Evolutionary conservation across 2,329 filamentous ascomycete species (phyloP), one percentile per base, ranked within the genome.

Genomic region (Westerdykella aurantiaca): DNA sequence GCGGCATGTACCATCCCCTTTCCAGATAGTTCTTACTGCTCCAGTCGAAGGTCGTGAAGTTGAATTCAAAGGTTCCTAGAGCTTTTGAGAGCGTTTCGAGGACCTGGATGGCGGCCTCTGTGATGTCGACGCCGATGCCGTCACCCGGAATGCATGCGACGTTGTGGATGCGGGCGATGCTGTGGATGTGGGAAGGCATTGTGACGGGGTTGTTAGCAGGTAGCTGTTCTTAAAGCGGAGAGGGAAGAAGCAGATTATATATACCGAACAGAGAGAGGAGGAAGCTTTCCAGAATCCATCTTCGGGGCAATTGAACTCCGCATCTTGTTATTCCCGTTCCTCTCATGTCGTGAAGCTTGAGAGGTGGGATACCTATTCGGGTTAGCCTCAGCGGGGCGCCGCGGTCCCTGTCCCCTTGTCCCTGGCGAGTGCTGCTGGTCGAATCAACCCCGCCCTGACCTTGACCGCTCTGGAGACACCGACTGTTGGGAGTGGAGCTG

Each of bases 31-130:
- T 67, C 41, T 69, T 69, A 45, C 66, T 71, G 42, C 66, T 71
- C 69, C 72, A 77, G 58, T 76, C 73, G 49, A 76, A 73, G 44
- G 72, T 70, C 1, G 64, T 72, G 51, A 77, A 79, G 11, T 76
- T 68, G 46, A 79, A 73, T 7, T 66, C 48, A 52, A 76, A 78
- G 18, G 63, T 70, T 16, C 67, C 68, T 5, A 72, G 59, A 5
- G 62, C 61, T 18, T 65, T 53, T n/a, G 72, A 64, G 17, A 78
- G 65, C 39, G 69, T 71, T 45, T 70, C 62, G 22, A 65, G 60
- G 41, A 63, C 58, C 39, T 53, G 45, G 6, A 55, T 39, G 18
- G 57, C 57, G 10, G 59, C 58, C 25, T 55, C 48, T 13, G 60
- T 64, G 31, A 62, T 61, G 31, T 64, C 58, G 39, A 58, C 51